These are phyloP conservation scores for Ascochyta viciae-villosae DNA, from an alignment of 2,329 filamentous ascomycete genomes.

Conservation along the genomic window DNA sequence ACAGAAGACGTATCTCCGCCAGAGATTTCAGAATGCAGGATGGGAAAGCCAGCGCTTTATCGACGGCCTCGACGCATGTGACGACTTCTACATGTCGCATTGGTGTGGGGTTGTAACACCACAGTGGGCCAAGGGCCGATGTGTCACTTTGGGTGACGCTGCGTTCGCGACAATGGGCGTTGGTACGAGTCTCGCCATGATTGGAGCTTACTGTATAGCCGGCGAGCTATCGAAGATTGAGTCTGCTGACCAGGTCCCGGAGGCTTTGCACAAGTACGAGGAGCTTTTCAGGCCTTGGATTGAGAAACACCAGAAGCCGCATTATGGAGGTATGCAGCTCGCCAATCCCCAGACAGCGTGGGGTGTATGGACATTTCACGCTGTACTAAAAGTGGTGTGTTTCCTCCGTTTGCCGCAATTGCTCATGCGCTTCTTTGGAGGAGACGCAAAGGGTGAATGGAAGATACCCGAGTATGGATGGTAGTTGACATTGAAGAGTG, in stretches of 20 bases:
- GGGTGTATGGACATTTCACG: slow-evolving; percentile 33
- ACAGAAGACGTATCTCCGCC: slow-evolving; percentile 52
- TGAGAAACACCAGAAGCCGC: slow-evolving; percentile 19
- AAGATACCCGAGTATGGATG: slow-evolving; percentile 25
- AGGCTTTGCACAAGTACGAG: slow-evolving; percentile 35
- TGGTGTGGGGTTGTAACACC: slow-evolving; percentile 56
- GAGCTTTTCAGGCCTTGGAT: slow-evolving; percentile 25
- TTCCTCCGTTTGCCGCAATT: slow-evolving; percentile 8
- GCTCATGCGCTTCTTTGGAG: slow-evolving; percentile 6
- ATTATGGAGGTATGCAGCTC: slow-evolving; percentile 28
- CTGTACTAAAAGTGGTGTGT: slow-evolving; percentile 19
- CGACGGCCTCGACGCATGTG: slow-evolving; percentile 47
- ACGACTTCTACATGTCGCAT: slow-evolving; percentile 58
- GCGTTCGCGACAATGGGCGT: slow-evolving; percentile 45
- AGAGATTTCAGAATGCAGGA: slow-evolving; percentile 49
- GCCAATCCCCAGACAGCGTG: slow-evolving; percentile 41
- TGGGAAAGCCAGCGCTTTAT: slow-evolving; percentile 57
- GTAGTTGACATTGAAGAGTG: not conserved
- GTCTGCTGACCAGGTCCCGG: slow-evolving; percentile 24
- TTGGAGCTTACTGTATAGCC: slow-evolving; percentile 50
- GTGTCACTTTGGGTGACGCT: slow-evolving; percentile 63
- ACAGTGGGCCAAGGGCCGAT: slow-evolving; percentile 56
- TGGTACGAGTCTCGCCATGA: slow-evolving; percentile 45
- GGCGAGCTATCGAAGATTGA: slow-evolving; percentile 43
- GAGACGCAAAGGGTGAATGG: slow-evolving; percentile 13